Conservation (phyloP, 1,284 basidiomycete species). For the Irpex sp. region DNA sequence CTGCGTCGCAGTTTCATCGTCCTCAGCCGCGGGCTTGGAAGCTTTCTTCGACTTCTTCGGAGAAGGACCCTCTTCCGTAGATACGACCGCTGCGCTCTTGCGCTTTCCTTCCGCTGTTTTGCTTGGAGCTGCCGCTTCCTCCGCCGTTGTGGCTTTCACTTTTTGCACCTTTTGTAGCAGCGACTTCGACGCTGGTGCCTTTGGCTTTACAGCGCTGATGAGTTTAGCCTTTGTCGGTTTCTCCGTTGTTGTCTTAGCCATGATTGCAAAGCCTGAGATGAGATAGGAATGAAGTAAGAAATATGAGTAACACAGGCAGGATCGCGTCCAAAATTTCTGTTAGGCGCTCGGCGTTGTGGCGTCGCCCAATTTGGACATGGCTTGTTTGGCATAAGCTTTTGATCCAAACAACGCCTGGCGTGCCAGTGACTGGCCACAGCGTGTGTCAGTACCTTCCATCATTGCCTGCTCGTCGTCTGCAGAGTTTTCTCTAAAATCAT, state of each 20-base stretch:
- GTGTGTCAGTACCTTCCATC: background rate
- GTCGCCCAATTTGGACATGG: background rate
- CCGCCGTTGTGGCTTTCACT: background rate
- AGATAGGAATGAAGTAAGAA: background rate
- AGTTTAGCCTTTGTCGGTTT: constrained; percentile 11
- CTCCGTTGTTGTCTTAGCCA: constrained; percentile 15
- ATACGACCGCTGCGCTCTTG: constrained; percentile 21
- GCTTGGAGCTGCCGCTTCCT: constrained; percentile 13
- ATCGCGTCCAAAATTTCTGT: constrained; percentile 10
- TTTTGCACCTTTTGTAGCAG: background rate
- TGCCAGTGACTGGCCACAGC: constrained; percentile 4
- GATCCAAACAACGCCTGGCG: constrained; percentile 17
- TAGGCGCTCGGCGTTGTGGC: constrained; percentile 1
- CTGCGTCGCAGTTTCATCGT: constrained; percentile 13
- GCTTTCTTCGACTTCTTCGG: constrained; percentile 3
- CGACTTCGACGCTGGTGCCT: constrained; percentile 2
- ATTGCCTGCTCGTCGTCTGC: background rate
- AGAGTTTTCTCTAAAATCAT: constrained; percentile 12
- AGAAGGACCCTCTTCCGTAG: constrained; percentile 15
- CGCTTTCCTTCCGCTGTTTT: constrained; percentile 13
- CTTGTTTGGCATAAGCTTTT: constrained; percentile 19
- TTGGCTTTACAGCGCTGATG: constrained; percentile 3
- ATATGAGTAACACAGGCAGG: background rate
- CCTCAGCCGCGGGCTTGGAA: constrained; percentile 9
- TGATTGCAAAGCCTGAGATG: background rate